phyloP scores from a whole-genome alignment of 768 basidiomycete species.

The Podaxis sp. region DNA sequence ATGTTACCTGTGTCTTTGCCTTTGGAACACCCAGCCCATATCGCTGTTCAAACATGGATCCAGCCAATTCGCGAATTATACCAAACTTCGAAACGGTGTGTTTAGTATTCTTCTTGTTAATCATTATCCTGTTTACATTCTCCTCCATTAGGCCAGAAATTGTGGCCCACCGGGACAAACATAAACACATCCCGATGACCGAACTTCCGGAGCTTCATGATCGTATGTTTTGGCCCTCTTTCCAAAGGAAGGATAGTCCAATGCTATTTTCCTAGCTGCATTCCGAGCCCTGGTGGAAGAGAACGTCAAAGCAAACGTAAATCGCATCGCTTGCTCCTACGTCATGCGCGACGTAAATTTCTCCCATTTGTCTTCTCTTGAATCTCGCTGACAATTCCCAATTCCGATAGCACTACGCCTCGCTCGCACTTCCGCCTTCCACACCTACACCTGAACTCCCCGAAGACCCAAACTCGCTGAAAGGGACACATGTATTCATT shows the following conservation, averaged over 20 bases:
- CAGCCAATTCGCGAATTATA: slow-evolving; percentile 34
- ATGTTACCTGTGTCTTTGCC: slow-evolving; percentile 19
- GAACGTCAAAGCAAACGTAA: slow-evolving; percentile 31
- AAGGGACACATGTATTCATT: slow-evolving; percentile 27
- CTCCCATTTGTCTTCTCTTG: not conserved
- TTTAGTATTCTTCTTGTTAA: not conserved
- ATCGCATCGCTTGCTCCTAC: slow-evolving; percentile 21
- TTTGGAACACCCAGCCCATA: slow-evolving; percentile 15
- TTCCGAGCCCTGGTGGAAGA: slow-evolving; percentile 42
- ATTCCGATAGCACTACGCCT: slow-evolving; percentile 18
- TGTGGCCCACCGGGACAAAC: slow-evolving; percentile 25
- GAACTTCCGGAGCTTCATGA: slow-evolving; percentile 26
- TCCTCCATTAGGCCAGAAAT: slow-evolving; percentile 26
- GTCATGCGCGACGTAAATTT: slow-evolving; percentile 27
- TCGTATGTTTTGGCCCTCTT: slow-evolving; percentile 19
- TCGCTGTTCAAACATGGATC: slow-evolving; percentile 38
- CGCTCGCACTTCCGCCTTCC: slow-evolving; percentile 9
- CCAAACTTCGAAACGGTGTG: slow-evolving; percentile 27
- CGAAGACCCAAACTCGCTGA: slow-evolving; percentile 15
- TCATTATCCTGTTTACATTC: no score
- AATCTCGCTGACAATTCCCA: not conserved
- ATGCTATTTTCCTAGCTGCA: slow-evolving; percentile 22
- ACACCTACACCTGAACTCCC: not conserved
- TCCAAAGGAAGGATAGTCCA: not conserved
- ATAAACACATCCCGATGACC: slow-evolving; percentile 13